Evolutionary conservation across 805 yeast genomes (phyloP), one percentile per base, ranked within the genome.

Genomic region (Kodamaea fukazawae): DNA sequence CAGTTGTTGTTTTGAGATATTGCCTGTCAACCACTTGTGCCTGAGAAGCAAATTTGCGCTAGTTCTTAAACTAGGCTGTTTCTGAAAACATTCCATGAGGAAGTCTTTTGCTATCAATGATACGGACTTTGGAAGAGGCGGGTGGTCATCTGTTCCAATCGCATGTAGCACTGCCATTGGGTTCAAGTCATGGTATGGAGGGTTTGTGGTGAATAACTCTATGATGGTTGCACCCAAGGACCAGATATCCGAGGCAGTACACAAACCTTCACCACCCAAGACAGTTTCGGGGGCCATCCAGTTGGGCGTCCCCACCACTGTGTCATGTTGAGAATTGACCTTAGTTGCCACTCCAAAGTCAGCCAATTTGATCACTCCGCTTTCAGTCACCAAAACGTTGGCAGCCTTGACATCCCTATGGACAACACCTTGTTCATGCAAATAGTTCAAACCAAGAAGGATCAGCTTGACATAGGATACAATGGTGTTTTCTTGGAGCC

Each of bases 211-310:
- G 37, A 87, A 66, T 30, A 93, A 67, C 58, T 93, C 99, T 2
- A 91, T 78, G 3, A 90, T 76, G 0, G 98, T 91, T n/a, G 97
- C 95, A 2, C 98, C 99, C 18, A 93, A 61, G 6, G 96, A 86
- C 98, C 93, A 86, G 20, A 86, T 78, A 63, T 93, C 99, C 2
- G 96, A 86, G 2, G 95, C 84, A 0, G 91, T 79, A 7, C 95
- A 82, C 1, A 91, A 84, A 2, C 95, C 95, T 53, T 83, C 86
- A 50, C 74, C 74, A 1, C 88, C 81, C 30, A 82, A 70, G 3
- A 93, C 85, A 2, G 95, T 81, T 56, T 93, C 99, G 0, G 99
- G 99, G 0, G 99, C 97, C 96, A 93, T 90, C 98, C 98, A 93
- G 57, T 91, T 86, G 0, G 97, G 95, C 0, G 98, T 88, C 1